Evolutionary conservation across 2,329 filamentous ascomycete species (phyloP).

Genomic region (Beauveria bassiana): DNA sequence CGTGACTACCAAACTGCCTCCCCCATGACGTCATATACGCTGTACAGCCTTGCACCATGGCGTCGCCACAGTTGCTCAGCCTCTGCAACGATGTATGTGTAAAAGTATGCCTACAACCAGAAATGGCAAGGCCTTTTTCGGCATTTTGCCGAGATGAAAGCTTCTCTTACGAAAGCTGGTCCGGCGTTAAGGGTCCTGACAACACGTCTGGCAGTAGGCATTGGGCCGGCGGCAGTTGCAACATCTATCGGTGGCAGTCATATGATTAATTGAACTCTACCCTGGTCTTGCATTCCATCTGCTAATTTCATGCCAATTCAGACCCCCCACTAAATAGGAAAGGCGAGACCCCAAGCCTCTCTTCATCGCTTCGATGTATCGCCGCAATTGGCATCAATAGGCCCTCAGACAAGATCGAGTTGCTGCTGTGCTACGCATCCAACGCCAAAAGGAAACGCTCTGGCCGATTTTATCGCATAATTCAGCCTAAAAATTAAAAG

Average conservation of each 20-base stretch:
- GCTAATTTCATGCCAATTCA: background rate
- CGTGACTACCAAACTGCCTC: background rate
- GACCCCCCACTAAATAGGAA: too few species aligned
- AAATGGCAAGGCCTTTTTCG: too few species aligned
- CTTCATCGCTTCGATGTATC: background rate
- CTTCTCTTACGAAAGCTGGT: too few species aligned
- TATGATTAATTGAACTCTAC: background rate
- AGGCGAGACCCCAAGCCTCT: too few species aligned
- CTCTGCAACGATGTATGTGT: too few species aligned
- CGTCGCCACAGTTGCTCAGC: background rate
- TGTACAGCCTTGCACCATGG: background rate
- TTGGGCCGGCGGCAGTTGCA: too few species aligned
- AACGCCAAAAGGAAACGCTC: background rate
- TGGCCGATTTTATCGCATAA: background rate
- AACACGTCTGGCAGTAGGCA: too few species aligned
- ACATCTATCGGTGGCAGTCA: background rate
- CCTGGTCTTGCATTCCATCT: background rate
- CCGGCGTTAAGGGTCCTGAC: too few species aligned
- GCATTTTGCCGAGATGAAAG: too few species aligned
- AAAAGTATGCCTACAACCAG: too few species aligned
- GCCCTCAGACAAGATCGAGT: background rate
- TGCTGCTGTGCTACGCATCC: background rate
- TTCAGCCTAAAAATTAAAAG: background rate
- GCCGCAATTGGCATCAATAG: background rate
- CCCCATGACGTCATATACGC: background rate